phyloP scores from a whole-genome alignment of 257 asterid genomes.

The Nicotiana otophora region DNA sequence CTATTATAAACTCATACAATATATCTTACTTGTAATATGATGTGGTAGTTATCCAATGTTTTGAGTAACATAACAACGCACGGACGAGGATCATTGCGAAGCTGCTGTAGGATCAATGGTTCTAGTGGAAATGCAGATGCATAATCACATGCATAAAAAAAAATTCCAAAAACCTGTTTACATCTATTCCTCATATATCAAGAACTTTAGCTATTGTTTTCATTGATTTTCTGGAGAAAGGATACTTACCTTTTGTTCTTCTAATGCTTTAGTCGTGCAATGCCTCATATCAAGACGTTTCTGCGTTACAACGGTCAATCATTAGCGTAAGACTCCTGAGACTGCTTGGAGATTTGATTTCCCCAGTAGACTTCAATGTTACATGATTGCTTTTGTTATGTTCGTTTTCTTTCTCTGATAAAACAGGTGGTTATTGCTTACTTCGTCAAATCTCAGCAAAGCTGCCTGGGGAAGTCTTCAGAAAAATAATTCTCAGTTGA shows the following conservation, averaged over 20 bases:
- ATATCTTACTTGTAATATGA: background rate
- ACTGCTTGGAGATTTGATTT: background rate
- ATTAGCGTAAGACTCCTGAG: slow-evolving; percentile 61
- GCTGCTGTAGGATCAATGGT: background rate
- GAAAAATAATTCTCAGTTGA: slow-evolving; percentile 88
- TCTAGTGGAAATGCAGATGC: background rate
- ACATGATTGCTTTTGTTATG: background rate
- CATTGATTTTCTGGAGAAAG: slow-evolving; percentile 1
- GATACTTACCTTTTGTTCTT: slow-evolving; percentile 17
- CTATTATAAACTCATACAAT: background rate
- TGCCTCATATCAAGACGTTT: slow-evolving; percentile 98
- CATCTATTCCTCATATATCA: background rate
- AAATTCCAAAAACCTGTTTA: background rate
- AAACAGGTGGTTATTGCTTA: slow-evolving; percentile 83
- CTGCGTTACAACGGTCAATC: slow-evolving; percentile 82
- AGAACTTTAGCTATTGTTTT: background rate
- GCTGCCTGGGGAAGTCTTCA: slow-evolving; percentile 99
- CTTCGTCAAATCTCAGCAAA: slow-evolving; percentile 96
- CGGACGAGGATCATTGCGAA: background rate
- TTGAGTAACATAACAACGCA: background rate
- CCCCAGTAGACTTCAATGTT: background rate
- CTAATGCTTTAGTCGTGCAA: slow-evolving; percentile 68
- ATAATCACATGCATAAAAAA: background rate
- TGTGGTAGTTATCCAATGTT: background rate
- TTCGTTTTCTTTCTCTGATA: slow-evolving; percentile 8